Base-by-base conservation (phyloP, 2,329 filamentous ascomycete genomes). In the Penicillium sp. region DNA sequence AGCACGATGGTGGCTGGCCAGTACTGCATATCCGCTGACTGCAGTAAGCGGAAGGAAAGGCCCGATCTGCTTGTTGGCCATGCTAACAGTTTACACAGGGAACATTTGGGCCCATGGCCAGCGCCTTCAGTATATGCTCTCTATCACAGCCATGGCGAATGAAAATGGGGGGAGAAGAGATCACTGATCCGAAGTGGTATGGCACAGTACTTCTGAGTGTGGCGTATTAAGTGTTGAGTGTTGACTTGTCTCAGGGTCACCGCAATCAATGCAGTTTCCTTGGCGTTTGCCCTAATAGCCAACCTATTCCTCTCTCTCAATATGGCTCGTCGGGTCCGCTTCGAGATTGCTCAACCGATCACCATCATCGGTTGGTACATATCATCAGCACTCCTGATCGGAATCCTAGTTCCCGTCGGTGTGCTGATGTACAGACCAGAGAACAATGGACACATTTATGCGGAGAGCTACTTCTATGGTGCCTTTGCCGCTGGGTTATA, bases 301-400 rank as follows among this genome's bases (percentile, higher is more conserved):
- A 87, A 87, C 54, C 62, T 80, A 13, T 74, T 79, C 2, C 69
- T 87, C 6, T 74, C 86, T 1, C 73, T 86, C 21, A 86, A 85
- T 66, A 86, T 87, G 83, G 80, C 82, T 2, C 76, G 78, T 21
- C 75, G 82, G 11, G 63, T 86, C 9, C 71, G 75, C 0, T 86
- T 86, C 64, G 71, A 74, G 4, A 72, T 84, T 23, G 82, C 83
- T 1, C 83, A 86, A 61, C 81, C 83, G 1, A 81, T 86, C 39
- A 85, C 83, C 0, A 83, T 86, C 29, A 62, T 79, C n/a, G 83
- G 83, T n/a, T 86, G 82, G 72, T 79, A 82, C 43, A 61, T 83
- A 2, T 76, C 83, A 11, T 82, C 81, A 0, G 56, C 81, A 4
- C 72, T 86, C 1, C 73, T 87, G 26, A 80, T 85, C 24, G 76